These are phyloP conservation scores for Vicia sativa DNA, from an alignment of 306 rosid genomes.

Conservation along the genomic window DNA sequence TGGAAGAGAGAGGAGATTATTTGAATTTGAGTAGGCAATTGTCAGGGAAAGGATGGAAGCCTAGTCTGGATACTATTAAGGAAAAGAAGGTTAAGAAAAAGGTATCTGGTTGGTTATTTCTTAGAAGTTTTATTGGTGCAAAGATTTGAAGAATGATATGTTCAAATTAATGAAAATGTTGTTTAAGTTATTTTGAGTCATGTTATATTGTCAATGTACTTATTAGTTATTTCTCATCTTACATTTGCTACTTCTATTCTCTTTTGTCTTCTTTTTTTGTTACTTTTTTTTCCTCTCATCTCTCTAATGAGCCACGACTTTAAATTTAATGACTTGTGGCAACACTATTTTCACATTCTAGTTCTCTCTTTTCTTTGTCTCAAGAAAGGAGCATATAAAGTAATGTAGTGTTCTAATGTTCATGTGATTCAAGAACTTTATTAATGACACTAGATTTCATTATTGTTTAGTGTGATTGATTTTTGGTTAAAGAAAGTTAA, in stretches of 20 bases:
- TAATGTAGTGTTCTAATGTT: background rate
- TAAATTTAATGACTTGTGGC: background rate
- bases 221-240: background rate
- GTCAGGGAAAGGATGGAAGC: slow-evolving; percentile 88
- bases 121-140: background rate
- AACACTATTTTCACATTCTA: background rate
- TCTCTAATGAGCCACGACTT: background rate
- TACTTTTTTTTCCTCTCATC: background rate
- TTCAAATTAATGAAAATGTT: background rate
- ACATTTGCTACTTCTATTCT: background rate
- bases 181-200: background rate
- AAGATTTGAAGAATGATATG: background rate
- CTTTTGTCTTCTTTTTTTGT: background rate
- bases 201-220: background rate
- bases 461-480: no score
- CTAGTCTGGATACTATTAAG: slow-evolving; percentile 77
- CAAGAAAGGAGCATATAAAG: background rate
- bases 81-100: slow-evolving; percentile 69
- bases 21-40: slow-evolving; percentile 74
- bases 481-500: no score
- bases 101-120: slow-evolving; percentile 52
- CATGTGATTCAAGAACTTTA: background rate
- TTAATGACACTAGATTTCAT: background rate
- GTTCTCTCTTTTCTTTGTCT: background rate
- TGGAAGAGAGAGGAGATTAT: slow-evolving; percentile 62